Conservation (phyloP, 2,329 filamentous ascomycete species). For the Colletotrichum lindemuthianum region DNA sequence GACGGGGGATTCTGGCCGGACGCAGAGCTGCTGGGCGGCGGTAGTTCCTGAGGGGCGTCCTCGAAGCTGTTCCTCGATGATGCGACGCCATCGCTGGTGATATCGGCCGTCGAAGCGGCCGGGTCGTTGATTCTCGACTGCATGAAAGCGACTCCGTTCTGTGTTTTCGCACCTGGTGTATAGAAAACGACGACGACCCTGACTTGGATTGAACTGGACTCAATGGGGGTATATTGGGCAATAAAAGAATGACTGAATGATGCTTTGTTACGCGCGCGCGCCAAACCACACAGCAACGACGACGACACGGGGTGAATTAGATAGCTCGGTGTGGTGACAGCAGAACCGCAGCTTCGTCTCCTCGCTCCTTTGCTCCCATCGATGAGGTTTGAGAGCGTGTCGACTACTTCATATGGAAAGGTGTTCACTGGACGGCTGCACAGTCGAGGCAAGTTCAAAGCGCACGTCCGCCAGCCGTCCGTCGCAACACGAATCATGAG, state of each 20-base stretch:
- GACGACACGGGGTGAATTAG: slow-evolving; percentile 1
- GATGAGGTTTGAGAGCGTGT: neutral
- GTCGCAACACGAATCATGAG: slow-evolving; percentile 37
- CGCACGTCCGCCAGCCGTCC: slow-evolving; percentile 26
- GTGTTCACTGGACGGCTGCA: slow-evolving; percentile 13
- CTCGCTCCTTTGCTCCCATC: neutral
- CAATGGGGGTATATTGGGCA: neutral
- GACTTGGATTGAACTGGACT: neutral
- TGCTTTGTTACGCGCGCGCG: slow-evolving; percentile 21
- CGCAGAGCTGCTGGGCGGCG: slow-evolving; percentile 2
- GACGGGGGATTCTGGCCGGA: slow-evolving; percentile 18
- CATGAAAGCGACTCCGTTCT: slow-evolving; percentile 12
- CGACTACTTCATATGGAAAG: slow-evolving; percentile 36
- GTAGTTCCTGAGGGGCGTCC: slow-evolving; percentile 28
- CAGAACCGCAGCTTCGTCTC: slow-evolving; percentile 21
- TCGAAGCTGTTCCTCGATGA: slow-evolving; percentile 32
- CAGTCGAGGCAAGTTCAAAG: slow-evolving; percentile 20
- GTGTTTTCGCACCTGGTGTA: neutral
- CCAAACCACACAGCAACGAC: slow-evolving; percentile 25
- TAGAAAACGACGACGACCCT: neutral
- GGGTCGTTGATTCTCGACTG: slow-evolving; percentile 19
- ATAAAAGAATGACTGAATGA: slow-evolving; percentile 21
- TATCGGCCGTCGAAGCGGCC: slow-evolving; percentile 20
- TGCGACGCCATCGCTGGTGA: slow-evolving; percentile 21
- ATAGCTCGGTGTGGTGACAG: slow-evolving; percentile 19